Percentiles rank a stretch among this genome's conserved stretches.
phyloP scores from a whole-genome alignment of 805 yeast species.

The Osmozyma mogii region DNA sequence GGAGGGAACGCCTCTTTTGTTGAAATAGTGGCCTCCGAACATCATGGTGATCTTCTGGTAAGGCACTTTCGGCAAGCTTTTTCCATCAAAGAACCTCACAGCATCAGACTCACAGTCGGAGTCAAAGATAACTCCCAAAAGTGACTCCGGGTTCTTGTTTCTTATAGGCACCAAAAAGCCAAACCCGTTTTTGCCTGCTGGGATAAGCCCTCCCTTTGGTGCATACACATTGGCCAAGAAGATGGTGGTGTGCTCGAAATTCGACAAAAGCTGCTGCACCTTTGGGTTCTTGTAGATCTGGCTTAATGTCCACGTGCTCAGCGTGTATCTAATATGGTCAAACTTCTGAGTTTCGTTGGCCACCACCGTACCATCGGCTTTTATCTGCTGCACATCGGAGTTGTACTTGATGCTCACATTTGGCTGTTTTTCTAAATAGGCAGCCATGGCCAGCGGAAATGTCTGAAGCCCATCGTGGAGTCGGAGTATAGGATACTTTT shows the following conservation, averaged over 20 bases:
- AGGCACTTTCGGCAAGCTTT: slow-evolving; percentile 13
- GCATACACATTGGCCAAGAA: slow-evolving; percentile 61
- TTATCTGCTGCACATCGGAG: slow-evolving; percentile 12
- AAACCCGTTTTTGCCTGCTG: slow-evolving; percentile 52
- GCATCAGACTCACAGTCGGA: slow-evolving; percentile 66
- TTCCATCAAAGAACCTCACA: slow-evolving; percentile 11
- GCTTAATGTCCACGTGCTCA: slow-evolving; percentile 37
- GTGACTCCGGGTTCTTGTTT: slow-evolving; percentile 41
- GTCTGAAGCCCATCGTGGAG: slow-evolving; percentile 49
- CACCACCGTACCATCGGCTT: slow-evolving; percentile 2
- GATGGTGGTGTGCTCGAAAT: slow-evolving; percentile 38
- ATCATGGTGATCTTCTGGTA: slow-evolving; percentile 77
- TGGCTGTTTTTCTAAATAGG: slow-evolving; percentile 24
- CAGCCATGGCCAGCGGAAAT: slow-evolving; percentile 38
- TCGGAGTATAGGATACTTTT: slow-evolving; percentile 54
- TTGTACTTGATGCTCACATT: slow-evolving; percentile 36
- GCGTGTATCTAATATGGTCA: slow-evolving; percentile 56
- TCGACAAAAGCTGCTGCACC: slow-evolving; percentile 12
- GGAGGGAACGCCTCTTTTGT: slow-evolving; percentile 25
- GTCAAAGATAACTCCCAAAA: slow-evolving; percentile 87
- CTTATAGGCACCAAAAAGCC: slow-evolving; percentile 75
- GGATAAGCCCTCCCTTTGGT: slow-evolving; percentile 32
- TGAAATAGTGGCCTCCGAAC: slow-evolving; percentile 73
- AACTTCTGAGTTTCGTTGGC: slow-evolving; percentile 12
- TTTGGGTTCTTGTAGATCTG: slow-evolving; percentile 17